These are phyloP conservation scores for Blastocystis sp. DNA, from an alignment of 352 stramenopile species.

Conservation along the genomic window DNA sequence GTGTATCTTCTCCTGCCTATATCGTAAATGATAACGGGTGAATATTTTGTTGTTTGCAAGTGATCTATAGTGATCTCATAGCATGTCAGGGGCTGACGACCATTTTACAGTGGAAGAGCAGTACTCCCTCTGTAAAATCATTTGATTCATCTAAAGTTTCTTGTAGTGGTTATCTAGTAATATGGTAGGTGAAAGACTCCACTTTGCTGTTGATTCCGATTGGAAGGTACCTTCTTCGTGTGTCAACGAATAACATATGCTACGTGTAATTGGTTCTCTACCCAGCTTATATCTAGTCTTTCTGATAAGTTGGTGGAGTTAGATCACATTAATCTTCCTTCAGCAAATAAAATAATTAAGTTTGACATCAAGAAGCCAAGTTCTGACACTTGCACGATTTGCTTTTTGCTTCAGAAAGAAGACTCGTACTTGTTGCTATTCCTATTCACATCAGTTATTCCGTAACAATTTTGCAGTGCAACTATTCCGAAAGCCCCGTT, in stretches of 20 bases:
- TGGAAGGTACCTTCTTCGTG: background rate
- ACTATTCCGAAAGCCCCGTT: background rate
- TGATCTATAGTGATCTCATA: background rate
- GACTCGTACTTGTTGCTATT: background rate
- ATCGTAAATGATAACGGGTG: background rate
- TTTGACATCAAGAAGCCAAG: background rate
- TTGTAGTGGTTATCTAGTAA: background rate
- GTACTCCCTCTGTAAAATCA: background rate
- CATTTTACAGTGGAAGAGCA: slow-evolving; percentile 18
- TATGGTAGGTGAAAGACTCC: background rate
- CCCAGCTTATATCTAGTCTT: background rate
- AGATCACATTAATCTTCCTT: background rate
- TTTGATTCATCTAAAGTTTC: background rate
- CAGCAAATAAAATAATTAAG: background rate
- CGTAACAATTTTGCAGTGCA: background rate
- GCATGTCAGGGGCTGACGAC: background rate
- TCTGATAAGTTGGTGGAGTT: background rate
- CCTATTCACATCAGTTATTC: background rate
- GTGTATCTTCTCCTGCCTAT: background rate
- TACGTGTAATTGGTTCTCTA: background rate
- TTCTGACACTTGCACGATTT: background rate
- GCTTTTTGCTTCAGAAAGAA: background rate
- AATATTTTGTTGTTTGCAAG: background rate
- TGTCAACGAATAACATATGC: background rate
- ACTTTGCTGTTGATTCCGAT: background rate